Evolutionary conservation across 2,329 filamentous ascomycete genomes (phyloP).

Genomic region (Fusarium oligoseptatum): DNA sequence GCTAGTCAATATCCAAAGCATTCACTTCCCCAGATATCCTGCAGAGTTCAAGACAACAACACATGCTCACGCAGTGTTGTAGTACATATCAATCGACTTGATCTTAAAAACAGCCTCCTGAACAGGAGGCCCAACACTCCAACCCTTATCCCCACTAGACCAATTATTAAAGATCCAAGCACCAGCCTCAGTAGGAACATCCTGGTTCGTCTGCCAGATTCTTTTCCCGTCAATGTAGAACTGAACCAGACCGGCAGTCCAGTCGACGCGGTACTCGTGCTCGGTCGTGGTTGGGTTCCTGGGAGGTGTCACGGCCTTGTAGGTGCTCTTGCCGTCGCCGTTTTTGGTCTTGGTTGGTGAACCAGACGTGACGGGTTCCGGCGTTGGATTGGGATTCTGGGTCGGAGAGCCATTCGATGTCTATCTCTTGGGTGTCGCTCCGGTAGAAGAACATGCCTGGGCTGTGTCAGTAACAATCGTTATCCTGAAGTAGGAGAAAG

Average conservation of each 20-base stretch:
- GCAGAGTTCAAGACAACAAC: background rate
- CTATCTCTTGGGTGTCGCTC: constrained; percentile 46
- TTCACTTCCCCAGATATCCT: background rate
- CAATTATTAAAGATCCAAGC: constrained; percentile 52
- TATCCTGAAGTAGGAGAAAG: background rate
- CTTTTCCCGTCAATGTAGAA: constrained; percentile 48
- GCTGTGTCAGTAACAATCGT: background rate
- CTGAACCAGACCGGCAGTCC: constrained; percentile 42
- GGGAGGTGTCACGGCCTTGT: constrained; percentile 33
- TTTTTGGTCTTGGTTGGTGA: constrained; percentile 49
- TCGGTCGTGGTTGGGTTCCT: constrained; percentile 43
- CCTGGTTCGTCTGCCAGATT: constrained; percentile 43
- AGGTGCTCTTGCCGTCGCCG: constrained; percentile 33
- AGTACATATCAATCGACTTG: constrained; percentile 49
- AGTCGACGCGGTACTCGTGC: constrained; percentile 51
- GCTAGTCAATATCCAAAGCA: background rate
- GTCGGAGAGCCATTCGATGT: constrained; percentile 52
- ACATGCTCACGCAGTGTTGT: constrained; percentile 43
- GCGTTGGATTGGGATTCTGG: constrained; percentile 43
- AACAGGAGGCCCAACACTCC: constrained; percentile 48
- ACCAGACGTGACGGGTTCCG: constrained; percentile 46
- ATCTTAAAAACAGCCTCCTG: constrained; percentile 48
- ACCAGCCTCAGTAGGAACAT: constrained; percentile 43
- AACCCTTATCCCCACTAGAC: constrained; percentile 49
- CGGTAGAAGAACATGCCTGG: constrained; percentile 50